A percentile compares a stretch with the other conserved stretches of the same genome.
Evolutionary conservation across 108 stramenopile species (phyloP).

Genomic region (Cyclostephanos tholiformis): DNA sequence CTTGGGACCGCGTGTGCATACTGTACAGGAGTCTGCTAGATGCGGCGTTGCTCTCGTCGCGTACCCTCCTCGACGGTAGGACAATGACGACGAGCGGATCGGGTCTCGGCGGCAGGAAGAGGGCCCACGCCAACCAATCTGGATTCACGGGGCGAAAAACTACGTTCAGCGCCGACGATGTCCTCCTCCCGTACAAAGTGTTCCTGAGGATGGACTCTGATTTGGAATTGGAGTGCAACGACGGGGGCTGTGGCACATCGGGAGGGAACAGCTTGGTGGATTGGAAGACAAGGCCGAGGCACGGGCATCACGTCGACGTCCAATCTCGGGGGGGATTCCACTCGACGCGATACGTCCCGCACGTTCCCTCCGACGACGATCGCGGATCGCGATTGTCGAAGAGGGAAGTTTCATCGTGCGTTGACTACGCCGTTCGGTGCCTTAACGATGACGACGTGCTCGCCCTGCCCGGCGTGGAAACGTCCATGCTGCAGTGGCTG

Average conservation of each 20-base stretch:
- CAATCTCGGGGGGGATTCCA: constrained; percentile 7
- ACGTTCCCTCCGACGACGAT: constrained; percentile 23
- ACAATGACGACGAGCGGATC: background rate
- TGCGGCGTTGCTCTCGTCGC: constrained; percentile 30
- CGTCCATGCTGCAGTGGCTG: constrained; percentile 58
- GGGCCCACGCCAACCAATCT: constrained; percentile 34
- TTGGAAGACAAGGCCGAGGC: constrained; percentile 43
- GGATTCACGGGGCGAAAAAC: constrained; percentile 24
- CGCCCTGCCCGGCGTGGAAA: constrained; percentile 44
- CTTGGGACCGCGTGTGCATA: constrained; percentile 36
- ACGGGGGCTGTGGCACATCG: constrained; percentile 28
- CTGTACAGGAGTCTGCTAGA: constrained; percentile 41
- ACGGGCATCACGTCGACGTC: constrained; percentile 39
- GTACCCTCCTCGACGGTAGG: constrained; percentile 3
- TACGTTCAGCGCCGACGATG: constrained; percentile 40
- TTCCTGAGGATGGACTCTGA: constrained; percentile 37
- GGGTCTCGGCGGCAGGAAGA: constrained; percentile 1
- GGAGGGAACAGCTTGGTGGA: constrained; percentile 21
- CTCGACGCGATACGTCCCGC: constrained; percentile 25
- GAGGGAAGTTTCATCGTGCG: constrained; percentile 33
- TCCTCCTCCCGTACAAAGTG: constrained; percentile 43
- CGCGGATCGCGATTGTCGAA: constrained; percentile 36
- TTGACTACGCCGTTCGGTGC: constrained; percentile 61
- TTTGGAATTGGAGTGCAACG: constrained; percentile 27
- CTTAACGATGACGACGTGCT: constrained; percentile 56